These are phyloP conservation scores for Nicotiana attenuata DNA, from an alignment of 257 asterid species.

Conservation along the genomic window DNA sequence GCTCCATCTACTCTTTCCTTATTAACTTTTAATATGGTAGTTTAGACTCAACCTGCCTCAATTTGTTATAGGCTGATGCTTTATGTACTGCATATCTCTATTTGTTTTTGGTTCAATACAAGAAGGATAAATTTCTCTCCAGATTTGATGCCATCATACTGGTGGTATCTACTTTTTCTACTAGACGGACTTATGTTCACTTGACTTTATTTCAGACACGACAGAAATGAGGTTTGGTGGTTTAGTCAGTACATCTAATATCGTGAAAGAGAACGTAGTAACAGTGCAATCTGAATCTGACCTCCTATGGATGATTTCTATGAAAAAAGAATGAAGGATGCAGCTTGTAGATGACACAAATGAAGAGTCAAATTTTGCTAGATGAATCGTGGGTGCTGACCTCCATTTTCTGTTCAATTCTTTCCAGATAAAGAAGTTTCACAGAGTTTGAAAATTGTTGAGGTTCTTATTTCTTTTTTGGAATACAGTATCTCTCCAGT, in stretches of 20 bases:
- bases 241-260: slow-evolving; percentile 76
- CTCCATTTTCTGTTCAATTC: background rate
- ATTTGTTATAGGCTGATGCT: background rate
- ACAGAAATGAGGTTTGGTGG: slow-evolving; percentile 87
- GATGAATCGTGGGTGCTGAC: background rate
- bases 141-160: background rate
- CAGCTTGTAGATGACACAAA: background rate
- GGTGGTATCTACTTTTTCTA: background rate
- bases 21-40: background rate
- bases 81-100: background rate
- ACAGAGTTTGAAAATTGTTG: background rate
- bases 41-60: background rate
- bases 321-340: slow-evolving; percentile 35
- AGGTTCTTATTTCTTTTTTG: background rate
- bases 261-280: slow-evolving; percentile 50
- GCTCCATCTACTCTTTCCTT: background rate
- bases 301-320: slow-evolving; percentile 90
- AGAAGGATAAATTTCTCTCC: background rate
- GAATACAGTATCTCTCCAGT: background rate
- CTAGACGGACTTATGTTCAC: background rate
- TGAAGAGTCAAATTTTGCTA: background rate
- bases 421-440: background rate
- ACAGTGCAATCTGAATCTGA: slow-evolving; percentile 73
- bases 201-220: slow-evolving; percentile 34
- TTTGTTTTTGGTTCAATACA: background rate